These are phyloP conservation scores for Angophora floribunda DNA, from an alignment of 345 rosid genomes.

Conservation along the genomic window DNA sequence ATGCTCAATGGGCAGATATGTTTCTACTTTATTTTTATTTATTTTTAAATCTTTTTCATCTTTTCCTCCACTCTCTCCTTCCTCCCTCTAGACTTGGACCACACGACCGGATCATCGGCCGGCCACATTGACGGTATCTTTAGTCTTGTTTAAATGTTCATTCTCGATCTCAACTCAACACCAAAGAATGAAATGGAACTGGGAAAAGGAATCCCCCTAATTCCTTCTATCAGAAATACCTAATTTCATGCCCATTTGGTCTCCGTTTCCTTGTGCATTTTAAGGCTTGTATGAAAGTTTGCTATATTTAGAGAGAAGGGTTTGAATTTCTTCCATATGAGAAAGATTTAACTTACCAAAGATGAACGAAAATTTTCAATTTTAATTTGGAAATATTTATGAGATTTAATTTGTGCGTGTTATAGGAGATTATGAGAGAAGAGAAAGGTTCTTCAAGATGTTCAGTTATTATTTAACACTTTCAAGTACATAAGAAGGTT, in stretches of 20 bases:
- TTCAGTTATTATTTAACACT: background rate
- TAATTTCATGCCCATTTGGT: background rate
- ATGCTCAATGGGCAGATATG: background rate
- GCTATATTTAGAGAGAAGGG: background rate
- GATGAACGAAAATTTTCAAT: background rate
- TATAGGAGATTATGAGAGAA: background rate
- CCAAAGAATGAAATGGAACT: background rate
- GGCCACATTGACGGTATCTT: background rate
- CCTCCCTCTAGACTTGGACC: background rate
- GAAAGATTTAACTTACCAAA: background rate
- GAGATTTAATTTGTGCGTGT: background rate
- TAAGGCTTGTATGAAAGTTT: background rate
- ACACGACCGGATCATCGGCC: background rate
- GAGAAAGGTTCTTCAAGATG: background rate
- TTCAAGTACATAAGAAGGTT: background rate
- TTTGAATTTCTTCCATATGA: background rate
- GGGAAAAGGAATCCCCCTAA: background rate
- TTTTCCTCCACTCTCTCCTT: background rate
- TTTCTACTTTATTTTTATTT: background rate
- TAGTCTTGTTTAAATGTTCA: background rate
- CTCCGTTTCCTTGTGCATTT: background rate
- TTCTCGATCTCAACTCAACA: background rate
- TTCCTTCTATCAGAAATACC: background rate
- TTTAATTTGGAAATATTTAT: background rate
- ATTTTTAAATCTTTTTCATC: accelerated